Evolutionary conservation across 352 stramenopile genomes (phyloP), one percentile per base, ranked within the genome.

Genomic region (Hyphochytrium catenoides): DNA sequence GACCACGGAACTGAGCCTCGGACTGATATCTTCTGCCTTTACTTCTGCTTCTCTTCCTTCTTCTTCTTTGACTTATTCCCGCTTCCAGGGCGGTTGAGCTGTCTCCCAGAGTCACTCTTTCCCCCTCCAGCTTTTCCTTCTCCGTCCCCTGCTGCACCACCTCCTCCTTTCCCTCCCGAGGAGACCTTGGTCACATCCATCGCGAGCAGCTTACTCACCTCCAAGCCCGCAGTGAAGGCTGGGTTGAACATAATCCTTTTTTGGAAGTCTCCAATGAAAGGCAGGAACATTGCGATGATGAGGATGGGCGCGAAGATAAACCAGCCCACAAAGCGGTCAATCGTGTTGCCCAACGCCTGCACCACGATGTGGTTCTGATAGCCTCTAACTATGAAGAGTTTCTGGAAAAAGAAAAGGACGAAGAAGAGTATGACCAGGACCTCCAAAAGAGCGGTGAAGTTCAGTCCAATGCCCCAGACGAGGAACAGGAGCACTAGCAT

Each of bases 311-410:
- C 39, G 34, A 46, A 46, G 16, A 46, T 32, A 16, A 46, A 34
- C 39, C 39, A 46, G 15, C 39, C 39, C 12, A 46, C 26, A 2
- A 24, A 21, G 4, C 21, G 11, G 31, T 46, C 39, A 17, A 41
- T 34, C 1, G 23, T 8, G 16, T 8, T 19, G 4, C 31, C 39
- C 31, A 46, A 41, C 3, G 39, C 34, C 18, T 46, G 31, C 17
- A 46, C 41, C 22, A 46, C 41, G 4, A 40, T 26, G 24, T 46
- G 39, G 37, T 34, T 27, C 18, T 18, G 43, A 33, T 57, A 30
- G n/a, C 50, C 21, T n/a, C 37, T 39, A 31, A 41, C 41, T 28
- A 57, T 57, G 33, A 43, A 48, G n/a, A 54, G 32, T 41, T 57
- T 46, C 4, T 49, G 26, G 43, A 57, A 57, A 46, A 46, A 57